Percentiles rank a stretch among this genome's conserved stretches.
Conservation (phyloP, 371 early-diverging fungal species). For the Haplosporangium sp. region DNA sequence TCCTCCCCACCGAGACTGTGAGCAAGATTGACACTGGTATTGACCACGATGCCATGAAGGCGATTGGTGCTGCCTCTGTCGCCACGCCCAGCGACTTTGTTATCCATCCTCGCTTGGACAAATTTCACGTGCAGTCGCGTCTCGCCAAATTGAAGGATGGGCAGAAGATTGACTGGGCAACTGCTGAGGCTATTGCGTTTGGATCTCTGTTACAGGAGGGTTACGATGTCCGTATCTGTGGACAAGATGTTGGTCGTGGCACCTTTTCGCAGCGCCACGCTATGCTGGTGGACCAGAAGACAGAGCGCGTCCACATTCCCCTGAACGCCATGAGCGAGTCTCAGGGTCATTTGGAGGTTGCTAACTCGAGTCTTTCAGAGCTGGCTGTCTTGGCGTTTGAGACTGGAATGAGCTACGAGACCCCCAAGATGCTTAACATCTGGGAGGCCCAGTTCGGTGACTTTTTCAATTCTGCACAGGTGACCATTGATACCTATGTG, state of each 20-base stretch:
- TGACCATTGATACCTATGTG: slow-evolving; percentile 93
- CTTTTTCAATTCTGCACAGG: slow-evolving; percentile 97
- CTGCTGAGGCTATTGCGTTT: slow-evolving; percentile 94
- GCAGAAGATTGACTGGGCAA: slow-evolving; percentile 93
- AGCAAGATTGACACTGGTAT: slow-evolving; percentile 66
- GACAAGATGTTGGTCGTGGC: slow-evolving; percentile 98
- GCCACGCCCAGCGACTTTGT: slow-evolving; percentile 70
- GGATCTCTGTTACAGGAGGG: slow-evolving; percentile 90
- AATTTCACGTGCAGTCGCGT: slow-evolving; percentile 90
- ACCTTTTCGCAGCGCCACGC: slow-evolving; percentile 98
- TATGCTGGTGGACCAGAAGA: slow-evolving; percentile 82
- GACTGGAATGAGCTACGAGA: slow-evolving; percentile 90
- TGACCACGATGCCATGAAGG: slow-evolving; percentile 62
- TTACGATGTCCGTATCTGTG: slow-evolving; percentile 90
- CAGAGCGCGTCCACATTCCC: slow-evolving; percentile 80
- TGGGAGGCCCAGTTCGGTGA: slow-evolving; percentile 99
- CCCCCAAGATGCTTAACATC: slow-evolving; percentile 84
- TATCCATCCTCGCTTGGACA: slow-evolving; percentile 87
- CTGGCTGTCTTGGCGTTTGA: slow-evolving; percentile 97
- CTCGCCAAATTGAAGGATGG: slow-evolving; percentile 77
- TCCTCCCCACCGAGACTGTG: slow-evolving; percentile 64
- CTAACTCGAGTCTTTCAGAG: slow-evolving; percentile 92
- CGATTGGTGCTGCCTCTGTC: slow-evolving; percentile 82
- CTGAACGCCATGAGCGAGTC: slow-evolving; percentile 75
- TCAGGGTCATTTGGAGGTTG: slow-evolving; percentile 79